Evolutionary conservation across 2,329 filamentous ascomycete species (phyloP).

Genomic region (Amphichorda felina): DNA sequence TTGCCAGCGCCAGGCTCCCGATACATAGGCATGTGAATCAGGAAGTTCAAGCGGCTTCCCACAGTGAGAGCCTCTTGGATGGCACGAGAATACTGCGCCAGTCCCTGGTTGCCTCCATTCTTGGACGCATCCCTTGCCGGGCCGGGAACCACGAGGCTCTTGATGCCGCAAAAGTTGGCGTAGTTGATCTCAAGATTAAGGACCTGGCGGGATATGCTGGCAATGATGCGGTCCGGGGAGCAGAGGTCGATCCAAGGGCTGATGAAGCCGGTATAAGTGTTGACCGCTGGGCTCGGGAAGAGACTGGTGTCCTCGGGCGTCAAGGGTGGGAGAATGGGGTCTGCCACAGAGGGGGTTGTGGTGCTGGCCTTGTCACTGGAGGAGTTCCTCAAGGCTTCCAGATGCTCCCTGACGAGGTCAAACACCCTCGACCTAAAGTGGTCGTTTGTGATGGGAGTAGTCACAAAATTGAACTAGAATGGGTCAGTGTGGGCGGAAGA

Average conservation of each 20-base stretch:
- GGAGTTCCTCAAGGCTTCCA: conserved; percentile 29
- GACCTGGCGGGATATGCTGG: conserved; percentile 79
- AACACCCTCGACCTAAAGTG: conserved; percentile 61
- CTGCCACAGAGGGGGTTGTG: conserved; percentile 33
- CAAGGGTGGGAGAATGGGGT: conserved; percentile 54
- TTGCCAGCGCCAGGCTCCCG: conserved; percentile 53
- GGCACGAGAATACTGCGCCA: conserved; percentile 70
- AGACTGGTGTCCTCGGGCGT: conserved; percentile 70
- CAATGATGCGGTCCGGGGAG: conserved; percentile 70
- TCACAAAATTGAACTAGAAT: conserved; percentile 64
- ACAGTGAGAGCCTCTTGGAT: conserved; percentile 69
- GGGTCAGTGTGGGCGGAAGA: not conserved
- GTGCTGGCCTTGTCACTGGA: conserved; percentile 24
- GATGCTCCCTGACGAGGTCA: conserved; percentile 44
- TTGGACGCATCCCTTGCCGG: conserved; percentile 54
- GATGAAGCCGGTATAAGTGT: conserved; percentile 65
- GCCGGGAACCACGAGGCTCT: conserved; percentile 71
- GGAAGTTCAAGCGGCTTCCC: conserved; percentile 65
- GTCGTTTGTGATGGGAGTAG: conserved; percentile 63
- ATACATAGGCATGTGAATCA: conserved; percentile 77
- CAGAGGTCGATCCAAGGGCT: conserved; percentile 90
- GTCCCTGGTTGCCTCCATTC: conserved; percentile 33
- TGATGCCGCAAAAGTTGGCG: conserved; percentile 86
- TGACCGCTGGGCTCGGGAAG: conserved; percentile 54
- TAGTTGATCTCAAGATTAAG: conserved; percentile 87